Conservation (phyloP, 176 grass and related monocot genomes). For the Aegilops sharonensis region DNA sequence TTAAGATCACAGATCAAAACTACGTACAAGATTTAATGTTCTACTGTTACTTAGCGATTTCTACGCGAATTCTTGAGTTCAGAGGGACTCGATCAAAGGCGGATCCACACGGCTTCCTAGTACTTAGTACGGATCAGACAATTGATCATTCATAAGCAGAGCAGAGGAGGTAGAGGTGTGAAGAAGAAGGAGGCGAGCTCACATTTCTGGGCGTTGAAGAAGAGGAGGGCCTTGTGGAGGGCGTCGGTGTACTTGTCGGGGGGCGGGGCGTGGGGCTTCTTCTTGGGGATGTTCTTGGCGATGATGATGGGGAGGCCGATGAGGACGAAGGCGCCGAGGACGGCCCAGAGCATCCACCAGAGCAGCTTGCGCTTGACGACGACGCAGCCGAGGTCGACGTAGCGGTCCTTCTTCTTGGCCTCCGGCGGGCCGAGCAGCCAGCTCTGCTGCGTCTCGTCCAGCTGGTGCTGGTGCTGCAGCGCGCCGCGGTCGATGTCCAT, state of each 20-base stretch:
- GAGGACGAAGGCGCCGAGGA: constrained; percentile 68
- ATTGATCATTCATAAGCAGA: not conserved
- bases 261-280: constrained; percentile 53
- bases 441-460: constrained; percentile 98
- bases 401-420: constrained; percentile 93
- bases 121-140: not conserved
- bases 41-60: not conserved
- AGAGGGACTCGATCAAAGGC: not conserved
- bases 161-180: not conserved
- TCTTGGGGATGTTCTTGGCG: constrained; percentile 84
- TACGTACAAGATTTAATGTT: not conserved
- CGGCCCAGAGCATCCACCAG: constrained; percentile 62
- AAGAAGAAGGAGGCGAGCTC: not conserved
- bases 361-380: constrained; percentile 79
- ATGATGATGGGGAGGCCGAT: constrained; percentile 84
- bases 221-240: constrained; percentile 91
- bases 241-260: constrained; percentile 68
- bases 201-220: constrained; percentile 99
- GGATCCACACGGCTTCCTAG: not conserved
- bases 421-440: constrained; percentile 83
- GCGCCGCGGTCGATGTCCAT: constrained; percentile 75
- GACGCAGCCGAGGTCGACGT: constrained; percentile 86
- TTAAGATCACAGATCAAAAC: not conserved
- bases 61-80: not conserved
- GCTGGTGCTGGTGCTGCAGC: constrained; percentile 56